Evolutionary conservation across 345 rosid genomes (phyloP), one percentile per base, ranked within the genome.

Genomic region (Cardiospermum halicacabum): DNA sequence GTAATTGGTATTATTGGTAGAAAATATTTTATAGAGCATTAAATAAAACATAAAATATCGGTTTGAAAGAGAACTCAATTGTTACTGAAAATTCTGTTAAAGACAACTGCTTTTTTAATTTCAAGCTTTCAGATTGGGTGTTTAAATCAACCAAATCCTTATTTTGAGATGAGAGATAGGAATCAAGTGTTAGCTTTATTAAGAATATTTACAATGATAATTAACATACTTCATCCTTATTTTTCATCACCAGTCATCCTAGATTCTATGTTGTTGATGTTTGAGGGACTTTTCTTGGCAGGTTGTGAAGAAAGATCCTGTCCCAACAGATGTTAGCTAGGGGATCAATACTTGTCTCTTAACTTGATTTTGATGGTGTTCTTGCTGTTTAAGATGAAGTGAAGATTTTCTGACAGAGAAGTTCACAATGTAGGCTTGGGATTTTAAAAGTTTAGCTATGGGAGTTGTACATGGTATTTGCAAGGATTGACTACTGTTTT

Each of bases 301-400:
- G 96, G 72, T 87, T 62, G 83, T 80, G 78, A 89, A 80, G 78
- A 83, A 73, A 62, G 91, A 81, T 62, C 60, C 31, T 19, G 67
- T 75, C 36, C 56, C 69, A 24, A 76, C 64, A 56, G 90, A 82
- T 11, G 60, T 64, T 53, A 76, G 72, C 11, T 84, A 76, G 65
- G n/a, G 10, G 12, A 11, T 36, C 37, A 42, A 39, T 39, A 54
- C 43, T 49, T 31, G 50, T 53, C 11, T 15, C n/a, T 25, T 8
- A 21, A 63, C 61, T 55, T 21, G 28, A 4, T 27, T 18, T 53
- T 64, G 53, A 26, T 36, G 7, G 40, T n/a, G n/a, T 18, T 34
- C 31, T 15, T 18, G 50, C n/a, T 36, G 49, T 28, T 21, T n/a
- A n/a, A 39, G 45, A 55, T 36, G 58, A 24, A 13, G 16, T 30